Percentiles rank a stretch among this genome's conserved stretches.
phyloP scores from a whole-genome alignment of 2,329 filamentous ascomycete species.

The Exophiala lecanii-corni region DNA sequence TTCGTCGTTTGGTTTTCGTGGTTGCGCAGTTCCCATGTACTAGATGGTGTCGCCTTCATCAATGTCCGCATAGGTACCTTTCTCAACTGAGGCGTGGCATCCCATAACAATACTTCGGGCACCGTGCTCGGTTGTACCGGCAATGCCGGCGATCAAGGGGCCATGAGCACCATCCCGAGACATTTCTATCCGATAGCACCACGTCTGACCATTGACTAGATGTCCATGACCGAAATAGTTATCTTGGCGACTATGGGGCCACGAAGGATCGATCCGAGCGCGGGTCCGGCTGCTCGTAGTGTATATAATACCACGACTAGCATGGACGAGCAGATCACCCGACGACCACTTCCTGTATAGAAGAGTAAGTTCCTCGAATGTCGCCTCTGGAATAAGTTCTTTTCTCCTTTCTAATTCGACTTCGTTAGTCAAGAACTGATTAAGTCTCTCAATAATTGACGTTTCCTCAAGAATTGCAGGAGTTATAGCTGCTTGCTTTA shows the following conservation, averaged over 20 bases:
- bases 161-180: conserved; percentile 29
- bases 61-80: conserved; percentile 43
- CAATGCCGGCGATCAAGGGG: conserved; percentile 39
- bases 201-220: conserved; percentile 29
- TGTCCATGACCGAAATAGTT: conserved; percentile 22
- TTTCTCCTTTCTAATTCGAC: conserved; percentile 1
- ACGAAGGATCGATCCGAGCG: conserved; percentile 4
- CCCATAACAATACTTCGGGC: conserved; percentile 55
- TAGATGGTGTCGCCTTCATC: conserved; percentile 48
- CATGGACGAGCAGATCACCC: conserved; percentile 17
- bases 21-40: conserved; percentile 48
- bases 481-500: too few species aligned
- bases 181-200: conserved; percentile 23
- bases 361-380: conserved; percentile 21
- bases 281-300: neutral
- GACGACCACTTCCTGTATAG: conserved; percentile 19
- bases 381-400: conserved; percentile 8
- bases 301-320: conserved; percentile 13
- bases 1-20: conserved; percentile 28
- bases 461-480: conserved; percentile 8
- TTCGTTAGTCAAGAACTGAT: conserved; percentile 12
- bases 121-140: conserved; percentile 42
- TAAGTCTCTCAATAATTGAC: conserved; percentile 4
- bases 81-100: conserved; percentile 12
- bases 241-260: conserved; percentile 2